phyloP scores from a whole-genome alignment of 208 protist species.

The Leishmania guyanensis region DNA sequence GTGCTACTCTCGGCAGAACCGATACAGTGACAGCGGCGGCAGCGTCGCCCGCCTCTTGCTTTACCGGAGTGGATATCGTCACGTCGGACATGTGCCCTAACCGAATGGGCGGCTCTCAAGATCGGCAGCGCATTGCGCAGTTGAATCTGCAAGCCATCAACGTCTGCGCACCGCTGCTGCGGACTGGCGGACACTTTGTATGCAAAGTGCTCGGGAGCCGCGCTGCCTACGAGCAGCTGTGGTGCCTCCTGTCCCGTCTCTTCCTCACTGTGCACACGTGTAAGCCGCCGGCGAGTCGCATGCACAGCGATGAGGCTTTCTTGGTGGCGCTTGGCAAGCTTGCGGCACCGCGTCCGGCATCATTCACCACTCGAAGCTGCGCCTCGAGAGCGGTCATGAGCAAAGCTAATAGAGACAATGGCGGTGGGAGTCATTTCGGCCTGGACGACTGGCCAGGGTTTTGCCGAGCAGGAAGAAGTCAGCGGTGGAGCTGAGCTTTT shows the following conservation, averaged over 20 bases:
- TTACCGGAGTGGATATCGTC: conserved; percentile 56
- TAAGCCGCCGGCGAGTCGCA: conserved; percentile 75
- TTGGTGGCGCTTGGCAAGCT: conserved; percentile 56
- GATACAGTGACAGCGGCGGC: neutral
- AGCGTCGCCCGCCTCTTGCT: neutral
- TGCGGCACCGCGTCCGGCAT: conserved; percentile 16
- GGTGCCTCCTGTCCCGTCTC: conserved; percentile 24
- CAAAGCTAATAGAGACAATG: neutral
- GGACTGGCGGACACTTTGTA: conserved; percentile 69
- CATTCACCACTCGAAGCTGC: neutral
- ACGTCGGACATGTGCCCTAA: conserved; percentile 90
- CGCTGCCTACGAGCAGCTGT: conserved; percentile 55
- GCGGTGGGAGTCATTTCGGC: conserved; percentile 39
- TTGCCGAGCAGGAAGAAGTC: conserved; percentile 22
- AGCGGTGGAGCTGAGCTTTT: neutral
- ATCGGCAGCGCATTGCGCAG: conserved; percentile 66
- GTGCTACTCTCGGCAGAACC: neutral
- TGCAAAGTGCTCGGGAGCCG: conserved; percentile 78
- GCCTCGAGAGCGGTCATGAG: neutral
- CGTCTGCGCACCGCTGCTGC: conserved; percentile 57
- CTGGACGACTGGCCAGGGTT: conserved; percentile 80
- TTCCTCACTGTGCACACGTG: conserved; percentile 54
- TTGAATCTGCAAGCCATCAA: conserved; percentile 55
- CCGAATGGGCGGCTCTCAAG: conserved; percentile 59
- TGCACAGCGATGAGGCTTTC: conserved; percentile 74